Conservation (phyloP, 306 rosid genomes). For the cucumber (Cucumis sativus) region DNA sequence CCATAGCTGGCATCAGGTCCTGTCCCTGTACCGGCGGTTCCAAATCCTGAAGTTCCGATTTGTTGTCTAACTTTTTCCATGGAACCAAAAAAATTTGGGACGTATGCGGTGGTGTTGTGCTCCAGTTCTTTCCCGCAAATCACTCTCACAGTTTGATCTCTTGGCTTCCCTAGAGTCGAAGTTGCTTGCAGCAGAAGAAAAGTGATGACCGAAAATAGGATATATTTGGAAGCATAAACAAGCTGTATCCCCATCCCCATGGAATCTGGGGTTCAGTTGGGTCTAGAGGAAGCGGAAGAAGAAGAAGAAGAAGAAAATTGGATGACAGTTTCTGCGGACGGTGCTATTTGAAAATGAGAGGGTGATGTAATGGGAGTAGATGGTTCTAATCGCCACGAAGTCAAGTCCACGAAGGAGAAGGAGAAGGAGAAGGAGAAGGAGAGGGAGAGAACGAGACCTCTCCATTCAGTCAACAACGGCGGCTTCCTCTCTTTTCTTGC, state of each 20-base stretch:
- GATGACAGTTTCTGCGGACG: neutral
- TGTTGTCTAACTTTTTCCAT: slow-evolving; percentile 66
- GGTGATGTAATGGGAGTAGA: neutral
- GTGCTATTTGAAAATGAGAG: neutral
- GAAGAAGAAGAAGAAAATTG: neutral
- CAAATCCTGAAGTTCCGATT: slow-evolving; percentile 49
- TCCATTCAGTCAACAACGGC: neutral
- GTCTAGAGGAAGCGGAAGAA: neutral
- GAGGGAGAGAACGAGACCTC: neutral
- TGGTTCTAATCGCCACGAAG: neutral
- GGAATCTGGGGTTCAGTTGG: neutral
- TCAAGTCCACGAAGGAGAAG: neutral
- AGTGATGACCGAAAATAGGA: slow-evolving; percentile 17
- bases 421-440: neutral
- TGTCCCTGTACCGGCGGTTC: slow-evolving; percentile 47
- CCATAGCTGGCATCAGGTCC: slow-evolving; percentile 66
- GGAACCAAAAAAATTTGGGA: slow-evolving; percentile 53
- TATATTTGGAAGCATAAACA: neutral
- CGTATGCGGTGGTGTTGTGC: slow-evolving; percentile 40
- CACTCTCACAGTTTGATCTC: slow-evolving; percentile 38
- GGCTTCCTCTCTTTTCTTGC: slow-evolving; percentile 1
- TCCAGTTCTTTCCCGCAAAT: slow-evolving; percentile 42
- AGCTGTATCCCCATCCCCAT: neutral
- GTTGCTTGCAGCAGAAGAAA: slow-evolving; percentile 16
- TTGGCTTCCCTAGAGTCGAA: slow-evolving; percentile 43